phyloP scores from a whole-genome alignment of 768 basidiomycete species.

The Porphyrellus cyaneotinctus region DNA sequence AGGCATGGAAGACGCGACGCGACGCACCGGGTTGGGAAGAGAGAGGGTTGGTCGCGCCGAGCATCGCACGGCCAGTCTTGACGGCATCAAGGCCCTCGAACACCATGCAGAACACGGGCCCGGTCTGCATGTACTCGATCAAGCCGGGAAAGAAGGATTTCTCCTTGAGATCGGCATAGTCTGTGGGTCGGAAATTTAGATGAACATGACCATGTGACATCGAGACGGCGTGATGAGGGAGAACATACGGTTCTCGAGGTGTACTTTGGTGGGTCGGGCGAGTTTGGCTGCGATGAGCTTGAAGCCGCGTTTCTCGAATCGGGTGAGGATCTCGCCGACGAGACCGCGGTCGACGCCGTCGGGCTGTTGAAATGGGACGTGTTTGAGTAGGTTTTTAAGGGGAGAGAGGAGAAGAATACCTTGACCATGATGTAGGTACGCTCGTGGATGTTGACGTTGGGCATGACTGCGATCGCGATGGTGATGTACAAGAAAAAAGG shows the following conservation, averaged over 20 bases:
- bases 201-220: background rate
- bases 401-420: slow-evolving; percentile 37
- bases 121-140: slow-evolving; percentile 93
- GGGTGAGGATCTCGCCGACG: slow-evolving; percentile 90
- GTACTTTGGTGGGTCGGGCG: slow-evolving; percentile 69
- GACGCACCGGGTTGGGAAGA: slow-evolving; percentile 75
- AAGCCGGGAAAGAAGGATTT: slow-evolving; percentile 96
- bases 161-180: slow-evolving; percentile 93
- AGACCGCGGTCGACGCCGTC: slow-evolving; percentile 98
- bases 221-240: background rate
- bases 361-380: slow-evolving; percentile 51
- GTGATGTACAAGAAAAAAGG: slow-evolving; percentile 18
- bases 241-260: slow-evolving; percentile 81
- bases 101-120: slow-evolving; percentile 94
- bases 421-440: slow-evolving; percentile 99
- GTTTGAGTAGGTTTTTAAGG: too few relatives aligned
- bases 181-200: slow-evolving; percentile 38
- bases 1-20: background rate
- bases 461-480: slow-evolving; percentile 43
- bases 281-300: slow-evolving; percentile 96
- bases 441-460: slow-evolving; percentile 43
- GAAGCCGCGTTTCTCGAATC: slow-evolving; percentile 98
- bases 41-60: slow-evolving; percentile 96
- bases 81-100: slow-evolving; percentile 94
- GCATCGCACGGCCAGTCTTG: slow-evolving; percentile 94